A percentile compares a stretch with the other conserved stretches of the same genome.
Conservation (phyloP, 2,329 filamentous ascomycete genomes). For the Diaporthe velutina region DNA sequence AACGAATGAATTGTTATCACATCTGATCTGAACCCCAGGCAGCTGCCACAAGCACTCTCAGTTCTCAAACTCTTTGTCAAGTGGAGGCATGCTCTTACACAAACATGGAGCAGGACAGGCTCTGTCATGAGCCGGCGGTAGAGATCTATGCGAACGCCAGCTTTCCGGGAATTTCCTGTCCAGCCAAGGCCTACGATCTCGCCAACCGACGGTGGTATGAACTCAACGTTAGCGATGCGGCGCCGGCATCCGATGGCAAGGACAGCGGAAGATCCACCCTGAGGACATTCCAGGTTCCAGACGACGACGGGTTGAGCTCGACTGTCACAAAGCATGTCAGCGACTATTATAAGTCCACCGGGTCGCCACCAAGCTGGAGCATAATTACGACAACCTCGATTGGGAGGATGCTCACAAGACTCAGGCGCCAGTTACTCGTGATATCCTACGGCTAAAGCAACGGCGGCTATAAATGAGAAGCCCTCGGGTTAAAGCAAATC, state of each 20-base stretch:
- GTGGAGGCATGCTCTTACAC: not conserved
- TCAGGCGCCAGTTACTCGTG: no score
- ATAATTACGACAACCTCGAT: not conserved
- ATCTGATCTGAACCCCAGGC: no score
- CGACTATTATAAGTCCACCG: not conserved
- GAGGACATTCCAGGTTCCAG: not conserved
- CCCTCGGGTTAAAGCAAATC: no score
- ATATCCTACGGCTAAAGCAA: no score
- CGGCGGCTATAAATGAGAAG: no score
- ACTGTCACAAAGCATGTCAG: not conserved
- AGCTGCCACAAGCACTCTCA: not conserved
- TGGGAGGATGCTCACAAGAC: no score
- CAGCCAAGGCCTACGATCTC: not conserved
- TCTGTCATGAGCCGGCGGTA: slow-evolving; percentile 4
- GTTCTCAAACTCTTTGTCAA: not conserved
- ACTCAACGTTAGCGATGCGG: not conserved
- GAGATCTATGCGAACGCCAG: slow-evolving; percentile 2
- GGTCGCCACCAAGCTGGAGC: not conserved
- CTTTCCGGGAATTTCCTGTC: not conserved
- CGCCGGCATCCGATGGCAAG: not conserved
- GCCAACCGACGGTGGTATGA: slow-evolving; percentile 14
- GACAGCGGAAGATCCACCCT: not conserved
- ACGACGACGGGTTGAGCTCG: slow-evolving; percentile 1
- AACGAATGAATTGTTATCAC: no score
- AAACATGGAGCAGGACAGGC: not conserved